phyloP scores from a whole-genome alignment of 179 eudicot genomes.

The Sideroxylon spinosum region DNA sequence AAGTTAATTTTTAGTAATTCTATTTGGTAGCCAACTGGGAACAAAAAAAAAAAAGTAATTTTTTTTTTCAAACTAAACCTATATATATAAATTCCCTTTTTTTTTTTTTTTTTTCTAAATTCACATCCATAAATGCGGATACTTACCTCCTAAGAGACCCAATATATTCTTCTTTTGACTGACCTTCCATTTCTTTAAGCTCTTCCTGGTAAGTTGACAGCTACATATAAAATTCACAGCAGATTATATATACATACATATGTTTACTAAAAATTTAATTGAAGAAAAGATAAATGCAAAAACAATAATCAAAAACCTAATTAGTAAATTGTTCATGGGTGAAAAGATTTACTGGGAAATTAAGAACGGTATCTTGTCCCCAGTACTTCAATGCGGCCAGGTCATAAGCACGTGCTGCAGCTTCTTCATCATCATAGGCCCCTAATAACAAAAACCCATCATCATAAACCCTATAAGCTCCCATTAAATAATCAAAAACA shows the following conservation, averaged over 20 bases:
- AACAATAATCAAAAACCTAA: neutral
- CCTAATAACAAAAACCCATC: constrained; percentile 25
- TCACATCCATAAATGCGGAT: neutral
- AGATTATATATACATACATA: neutral
- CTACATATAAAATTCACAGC: constrained; percentile 20
- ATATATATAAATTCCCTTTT: too few relatives aligned
- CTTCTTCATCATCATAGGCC: constrained; percentile 68
- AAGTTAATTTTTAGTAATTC: too few relatives aligned
- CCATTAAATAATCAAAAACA: too few relatives aligned
- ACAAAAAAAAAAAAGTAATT: too few relatives aligned
- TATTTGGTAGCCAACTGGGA: too few relatives aligned
- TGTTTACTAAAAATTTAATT: neutral
- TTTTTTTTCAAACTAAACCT: too few relatives aligned
- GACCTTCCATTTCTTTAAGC: constrained; percentile 50
- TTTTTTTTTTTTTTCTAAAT: too few relatives aligned
- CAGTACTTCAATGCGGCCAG: constrained; percentile 72
- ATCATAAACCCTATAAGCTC: too few relatives aligned
- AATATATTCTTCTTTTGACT: constrained; percentile 60
- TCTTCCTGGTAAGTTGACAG: constrained; percentile 39
- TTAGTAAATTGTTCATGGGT: neutral
- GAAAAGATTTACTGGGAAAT: constrained; percentile 43
- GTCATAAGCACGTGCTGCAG: constrained; percentile 72
- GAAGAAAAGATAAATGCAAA: neutral
- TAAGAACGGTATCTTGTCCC: constrained; percentile 59
- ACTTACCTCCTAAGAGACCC: constrained; percentile 49